These are phyloP conservation scores for Clarireedia hainanense DNA, from an alignment of 2,329 filamentous ascomycete species.

Conservation along the genomic window DNA sequence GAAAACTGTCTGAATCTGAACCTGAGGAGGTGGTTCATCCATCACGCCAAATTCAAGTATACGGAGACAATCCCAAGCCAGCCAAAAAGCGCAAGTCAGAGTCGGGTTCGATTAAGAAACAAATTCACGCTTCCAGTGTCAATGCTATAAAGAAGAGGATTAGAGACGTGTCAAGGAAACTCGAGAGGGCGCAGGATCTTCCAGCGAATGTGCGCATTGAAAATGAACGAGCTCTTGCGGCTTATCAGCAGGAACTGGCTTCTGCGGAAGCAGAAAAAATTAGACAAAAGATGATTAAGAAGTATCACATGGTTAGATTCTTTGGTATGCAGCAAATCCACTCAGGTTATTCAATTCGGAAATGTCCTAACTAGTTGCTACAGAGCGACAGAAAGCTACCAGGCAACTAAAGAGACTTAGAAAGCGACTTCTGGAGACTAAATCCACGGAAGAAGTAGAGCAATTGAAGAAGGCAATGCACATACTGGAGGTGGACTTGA, in stretches of 20 bases:
- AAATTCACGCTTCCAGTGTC: conserved; percentile 31
- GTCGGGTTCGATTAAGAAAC: conserved; percentile 23
- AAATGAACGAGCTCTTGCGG: conserved; percentile 62
- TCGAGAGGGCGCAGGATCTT: conserved; percentile 53
- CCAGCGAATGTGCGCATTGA: conserved; percentile 61
- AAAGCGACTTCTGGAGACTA: conserved; percentile 46
- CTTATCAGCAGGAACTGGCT: conserved; percentile 56
- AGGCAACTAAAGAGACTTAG: conserved; percentile 57
- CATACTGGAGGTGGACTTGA: conserved; percentile 62
- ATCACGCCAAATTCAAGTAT: conserved; percentile 27
- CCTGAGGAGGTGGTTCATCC: conserved; percentile 23
- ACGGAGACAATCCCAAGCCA: conserved; percentile 24
- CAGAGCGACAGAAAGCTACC: conserved; percentile 66
- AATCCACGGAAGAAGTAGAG: conserved; percentile 43
- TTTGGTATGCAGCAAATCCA: conserved; percentile 50
- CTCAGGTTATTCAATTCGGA: not conserved
- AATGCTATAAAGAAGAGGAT: conserved; percentile 64
- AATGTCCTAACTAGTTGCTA: conserved; percentile 8
- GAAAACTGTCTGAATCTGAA: conserved; percentile 21
- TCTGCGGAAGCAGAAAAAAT: conserved; percentile 52
- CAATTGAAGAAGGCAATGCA: conserved; percentile 52
- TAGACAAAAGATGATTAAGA: conserved; percentile 62
- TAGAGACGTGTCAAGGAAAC: conserved; percentile 59
- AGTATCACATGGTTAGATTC: conserved; percentile 79
- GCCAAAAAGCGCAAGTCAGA: conserved; percentile 26